These are phyloP conservation scores for Amanita pseudoporphyria DNA, from an alignment of 768 basidiomycete species.

Conservation along the genomic window DNA sequence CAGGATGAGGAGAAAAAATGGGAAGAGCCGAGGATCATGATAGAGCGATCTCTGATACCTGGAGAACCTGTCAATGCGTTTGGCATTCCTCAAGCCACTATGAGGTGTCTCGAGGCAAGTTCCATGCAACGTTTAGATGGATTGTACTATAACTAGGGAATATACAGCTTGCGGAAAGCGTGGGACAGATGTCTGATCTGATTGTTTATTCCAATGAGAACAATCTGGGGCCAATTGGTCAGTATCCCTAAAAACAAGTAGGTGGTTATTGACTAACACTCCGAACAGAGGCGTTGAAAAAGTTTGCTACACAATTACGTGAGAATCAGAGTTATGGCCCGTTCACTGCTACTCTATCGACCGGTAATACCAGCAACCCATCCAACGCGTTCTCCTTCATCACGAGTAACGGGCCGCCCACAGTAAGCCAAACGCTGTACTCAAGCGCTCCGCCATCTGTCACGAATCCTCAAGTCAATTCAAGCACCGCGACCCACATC, in stretches of 20 bases:
- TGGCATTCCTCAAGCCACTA: constrained; percentile 82
- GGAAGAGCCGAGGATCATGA: constrained; percentile 56
- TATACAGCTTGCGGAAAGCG: constrained; percentile 67
- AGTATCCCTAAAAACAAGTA: constrained; percentile 17
- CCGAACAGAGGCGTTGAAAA: constrained; percentile 30
- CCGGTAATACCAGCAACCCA: constrained; percentile 7
- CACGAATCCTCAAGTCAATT: constrained; percentile 28
- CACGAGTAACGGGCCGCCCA: constrained; percentile 8
- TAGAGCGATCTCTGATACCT: constrained; percentile 59
- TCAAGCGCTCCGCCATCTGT: constrained; percentile 38
- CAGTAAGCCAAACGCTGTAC: constrained; percentile 30
- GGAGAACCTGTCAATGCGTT: constrained; percentile 82
- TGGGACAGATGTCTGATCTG: constrained; percentile 70
- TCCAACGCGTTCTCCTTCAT: constrained; percentile 15
- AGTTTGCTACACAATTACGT: constrained; percentile 29
- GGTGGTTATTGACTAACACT: constrained; percentile 6
- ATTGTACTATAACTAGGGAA: constrained; percentile 7
- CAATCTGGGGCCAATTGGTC: constrained; percentile 57
- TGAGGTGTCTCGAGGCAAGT: constrained; percentile 77
- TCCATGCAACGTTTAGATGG: not conserved
- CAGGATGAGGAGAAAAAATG: constrained; percentile 48
- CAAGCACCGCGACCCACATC: constrained; percentile 19
- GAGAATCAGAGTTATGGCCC: constrained; percentile 20
- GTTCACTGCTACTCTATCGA: constrained; percentile 6
- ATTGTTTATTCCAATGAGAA: constrained; percentile 53